Percentiles rank a stretch among this genome's conserved stretches.
Evolutionary conservation across 2,329 filamentous ascomycete genomes (phyloP).

Genomic region (Fusarium nanum): DNA sequence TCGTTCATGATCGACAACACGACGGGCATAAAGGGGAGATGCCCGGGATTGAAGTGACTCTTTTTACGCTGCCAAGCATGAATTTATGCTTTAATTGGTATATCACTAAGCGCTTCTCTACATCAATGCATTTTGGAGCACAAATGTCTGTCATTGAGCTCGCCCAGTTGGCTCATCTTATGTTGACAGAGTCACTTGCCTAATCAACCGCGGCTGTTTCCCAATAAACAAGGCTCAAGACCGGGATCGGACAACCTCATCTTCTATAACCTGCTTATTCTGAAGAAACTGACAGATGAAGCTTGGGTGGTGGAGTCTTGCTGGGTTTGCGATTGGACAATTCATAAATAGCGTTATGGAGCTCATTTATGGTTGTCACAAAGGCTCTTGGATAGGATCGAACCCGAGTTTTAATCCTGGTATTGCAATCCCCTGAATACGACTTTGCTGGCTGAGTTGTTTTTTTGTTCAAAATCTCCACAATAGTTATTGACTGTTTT

Average conservation of each 20-base stretch:
- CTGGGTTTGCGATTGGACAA: conserved; percentile 5
- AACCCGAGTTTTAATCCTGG: conserved; percentile 18
- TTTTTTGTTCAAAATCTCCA: background rate
- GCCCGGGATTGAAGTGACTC: background rate
- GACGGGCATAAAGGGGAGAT: conserved; percentile 24
- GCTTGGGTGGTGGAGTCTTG: conserved; percentile 11
- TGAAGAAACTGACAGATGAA: conserved; percentile 8
- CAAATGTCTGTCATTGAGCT: conserved; percentile 31
- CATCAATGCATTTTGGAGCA: background rate
- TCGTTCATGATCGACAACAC: conserved; percentile 26
- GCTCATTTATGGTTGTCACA: conserved; percentile 10
- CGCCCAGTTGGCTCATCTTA: conserved; percentile 32
- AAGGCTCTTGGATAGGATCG: conserved; percentile 20
- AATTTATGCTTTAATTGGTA: conserved; percentile 4
- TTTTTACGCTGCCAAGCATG: conserved; percentile 11
- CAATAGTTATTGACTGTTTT: background rate
- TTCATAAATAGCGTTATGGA: conserved; percentile 27
- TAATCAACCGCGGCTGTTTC: conserved; percentile 14
- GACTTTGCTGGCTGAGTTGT: background rate
- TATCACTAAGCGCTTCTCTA: background rate
- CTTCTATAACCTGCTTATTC: background rate
- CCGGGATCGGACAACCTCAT: background rate
- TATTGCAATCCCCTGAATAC: conserved; percentile 8
- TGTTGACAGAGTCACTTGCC: conserved; percentile 2
- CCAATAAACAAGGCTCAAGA: conserved; percentile 1